Base-by-base conservation (phyloP, 202 grass and related monocot genomes). In the Musa balbisiana region DNA sequence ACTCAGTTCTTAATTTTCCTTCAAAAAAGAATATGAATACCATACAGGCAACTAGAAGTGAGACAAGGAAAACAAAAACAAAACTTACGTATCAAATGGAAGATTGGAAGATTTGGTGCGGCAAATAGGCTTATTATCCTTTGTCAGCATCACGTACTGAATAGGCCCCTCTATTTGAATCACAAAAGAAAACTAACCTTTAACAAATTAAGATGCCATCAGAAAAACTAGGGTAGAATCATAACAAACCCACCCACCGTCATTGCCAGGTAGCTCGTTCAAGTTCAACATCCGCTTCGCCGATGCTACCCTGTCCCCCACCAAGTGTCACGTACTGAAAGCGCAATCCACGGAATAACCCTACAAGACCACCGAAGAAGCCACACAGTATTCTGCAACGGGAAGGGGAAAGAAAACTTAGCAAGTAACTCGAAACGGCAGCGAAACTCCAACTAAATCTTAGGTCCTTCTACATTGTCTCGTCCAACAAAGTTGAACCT, bases 21-120 rank as follows among this genome's bases (percentile, higher is more conserved):
- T 43, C 33, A 43, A 43, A 43, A 6, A 43, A 43, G 4, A 43
- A 43, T 6, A 6, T 43, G 33, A 43, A 43, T 5, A 43, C 4
- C 33, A 43, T 8, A 43, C 33, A 43, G 33, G 33, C 33, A 43
- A 43, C 33, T 43, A 43, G 33, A 43, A 43, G 33, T 43, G 3
- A 60, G 16, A 60, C 16, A 60, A 58, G 55, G 5, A n/a, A 2
- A 1, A n/a, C 1, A 17, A 19, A 9, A 60, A 58, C 15, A 9
- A 60, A 87, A 87, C 84, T 84, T 84, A 90, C 84, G 84, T 79
- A 77, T 90, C 63, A 66, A 80, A 60, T 62, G 67, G 77, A 80
- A 66, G 69, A 55, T 87, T 80, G 72, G 14, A 84, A 70, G 72
- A 73, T 85, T 77, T 90, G 9, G 79, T 82, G 10, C 84, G 79